A percentile compares a stretch with the other conserved stretches of the same genome.
Evolutionary conservation across 805 yeast genomes (phyloP).

Genomic region (Wickerhamomyces mucosus): DNA sequence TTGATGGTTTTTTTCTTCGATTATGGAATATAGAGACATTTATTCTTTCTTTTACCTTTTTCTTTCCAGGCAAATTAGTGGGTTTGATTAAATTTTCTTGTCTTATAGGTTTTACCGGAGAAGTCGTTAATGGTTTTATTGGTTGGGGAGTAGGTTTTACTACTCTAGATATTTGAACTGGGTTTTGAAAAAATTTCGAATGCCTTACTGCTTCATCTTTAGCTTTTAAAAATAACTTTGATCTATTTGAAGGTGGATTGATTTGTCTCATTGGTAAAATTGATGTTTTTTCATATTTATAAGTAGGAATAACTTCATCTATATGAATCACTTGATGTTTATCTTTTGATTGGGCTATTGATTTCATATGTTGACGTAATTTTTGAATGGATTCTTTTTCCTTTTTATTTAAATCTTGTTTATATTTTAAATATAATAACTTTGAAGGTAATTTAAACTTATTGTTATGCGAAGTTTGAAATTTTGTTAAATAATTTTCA

Average conservation of each 20-base stretch:
- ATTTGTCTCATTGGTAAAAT: background rate
- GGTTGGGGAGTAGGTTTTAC: too few species aligned
- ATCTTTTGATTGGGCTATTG: constrained; percentile 22
- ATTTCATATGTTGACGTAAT: constrained; percentile 22
- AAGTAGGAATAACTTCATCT: constrained; percentile 14
- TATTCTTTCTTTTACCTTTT: too few species aligned
- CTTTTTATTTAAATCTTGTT: constrained; percentile 23
- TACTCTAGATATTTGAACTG: too few species aligned
- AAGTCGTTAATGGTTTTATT: too few species aligned
- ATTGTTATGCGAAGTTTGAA: constrained; percentile 7
- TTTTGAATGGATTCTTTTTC: constrained; percentile 26
- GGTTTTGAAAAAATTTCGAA: constrained; percentile 6
- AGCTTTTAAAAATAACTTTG: constrained; percentile 18
- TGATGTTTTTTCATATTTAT: background rate
- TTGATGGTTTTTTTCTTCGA: too few species aligned
- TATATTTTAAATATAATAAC: constrained; percentile 24
- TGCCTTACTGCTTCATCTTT: constrained; percentile 10
- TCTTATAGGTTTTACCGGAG: too few species aligned
- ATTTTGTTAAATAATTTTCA: constrained; percentile 10
- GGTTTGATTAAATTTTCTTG: too few species aligned
- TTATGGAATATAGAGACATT: too few species aligned
- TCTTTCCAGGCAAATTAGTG: too few species aligned
- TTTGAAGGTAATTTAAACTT: constrained; percentile 27
- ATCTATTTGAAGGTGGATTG: constrained; percentile 4
- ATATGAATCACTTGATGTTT: constrained; percentile 20